Evolutionary conservation across 2,329 filamentous ascomycete genomes (phyloP), one percentile per base, ranked within the genome.

Genomic region (Akanthomyces muscarius): DNA sequence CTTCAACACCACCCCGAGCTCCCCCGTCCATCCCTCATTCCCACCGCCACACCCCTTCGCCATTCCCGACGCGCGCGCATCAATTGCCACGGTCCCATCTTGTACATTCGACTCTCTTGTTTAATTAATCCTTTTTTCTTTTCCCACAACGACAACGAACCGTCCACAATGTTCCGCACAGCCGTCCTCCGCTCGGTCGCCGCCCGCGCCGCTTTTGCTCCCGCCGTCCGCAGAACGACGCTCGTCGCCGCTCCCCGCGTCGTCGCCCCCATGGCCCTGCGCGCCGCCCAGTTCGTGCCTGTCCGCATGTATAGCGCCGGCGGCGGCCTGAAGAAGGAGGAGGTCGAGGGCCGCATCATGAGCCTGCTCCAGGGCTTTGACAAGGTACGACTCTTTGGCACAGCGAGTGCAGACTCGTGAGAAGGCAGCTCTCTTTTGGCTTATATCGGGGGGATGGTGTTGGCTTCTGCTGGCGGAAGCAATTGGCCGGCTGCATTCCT

Each of bases 331-430:
- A 83, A 86, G 72, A 89, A 92, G 83, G 83, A 88, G 63, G 92
- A 97, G 81, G 90, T 97, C 64, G 89, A 96, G 81, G 91, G 91
- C 65, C 87, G 94, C 75, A 97, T 98, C 83, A 85, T 96, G 77
- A 90, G 92, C 78, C 83, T 99, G 73, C 79, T 99, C 78, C 89
- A 92, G 81, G 94, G 93, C 77, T 99, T 98, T 77, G 95, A 99
- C 83, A 99, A 99, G 90, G 76, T 78, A 67, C 68, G 73, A 42
- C 21, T 51, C 16, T 54, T 62, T 58, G n/a, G 44, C 18, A 25
- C n/a, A 6, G n/a, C 44, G 23, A n/a, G 44, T 11, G 2, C 14
- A n/a, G 18, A 30, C 18, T 41, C 21, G 21, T 10, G 38, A 1
- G 38, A 16, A 5, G 3, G 44, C 6, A 47, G 44, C 18, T 25